A percentile compares a stretch with the other conserved stretches of the same genome.
Conservation (phyloP, 768 basidiomycete genomes). For the Pleurotus salmoneostramineus region DNA sequence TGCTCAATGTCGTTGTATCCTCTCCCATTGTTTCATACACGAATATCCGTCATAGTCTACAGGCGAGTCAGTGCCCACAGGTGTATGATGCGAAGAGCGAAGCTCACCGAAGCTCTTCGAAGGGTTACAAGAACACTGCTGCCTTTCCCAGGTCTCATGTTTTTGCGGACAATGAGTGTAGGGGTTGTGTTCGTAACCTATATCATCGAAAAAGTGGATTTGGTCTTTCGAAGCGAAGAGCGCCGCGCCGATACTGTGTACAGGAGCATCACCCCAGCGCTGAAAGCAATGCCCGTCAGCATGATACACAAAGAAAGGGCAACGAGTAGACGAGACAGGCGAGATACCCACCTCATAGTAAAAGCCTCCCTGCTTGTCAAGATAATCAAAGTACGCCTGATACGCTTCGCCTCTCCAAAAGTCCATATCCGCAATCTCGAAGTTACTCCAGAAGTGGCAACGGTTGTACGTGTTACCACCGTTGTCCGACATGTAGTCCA, state of each 20-base stretch:
- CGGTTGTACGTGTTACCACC: slow-evolving; percentile 62
- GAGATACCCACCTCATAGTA: slow-evolving; percentile 74
- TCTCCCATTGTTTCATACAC: too few species aligned
- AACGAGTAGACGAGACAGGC: background rate
- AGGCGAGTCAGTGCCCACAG: too few species aligned
- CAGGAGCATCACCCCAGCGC: slow-evolving; percentile 86
- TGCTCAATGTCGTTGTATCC: too few species aligned
- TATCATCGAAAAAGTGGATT: slow-evolving; percentile 79
- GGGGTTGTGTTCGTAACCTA: slow-evolving; percentile 79
- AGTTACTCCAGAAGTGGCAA: slow-evolving; percentile 87
- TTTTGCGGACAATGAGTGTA: slow-evolving; percentile 76
- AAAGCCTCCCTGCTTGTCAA: slow-evolving; percentile 83
- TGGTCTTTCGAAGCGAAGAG: slow-evolving; percentile 72
- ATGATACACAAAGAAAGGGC: background rate
- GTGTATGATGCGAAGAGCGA: background rate
- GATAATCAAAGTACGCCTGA: slow-evolving; percentile 74
- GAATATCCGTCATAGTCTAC: too few species aligned
- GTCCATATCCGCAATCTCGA: slow-evolving; percentile 87
- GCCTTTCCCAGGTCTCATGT: slow-evolving; percentile 42
- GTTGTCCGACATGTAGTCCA: slow-evolving; percentile 73
- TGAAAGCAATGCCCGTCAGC: slow-evolving; percentile 42
- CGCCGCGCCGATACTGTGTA: slow-evolving; percentile 79
- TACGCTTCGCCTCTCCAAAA: slow-evolving; percentile 89
- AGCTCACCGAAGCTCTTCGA: slow-evolving; percentile 63
- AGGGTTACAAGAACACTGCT: slow-evolving; percentile 73